Conservation (phyloP, 2,329 filamentous ascomycete genomes). For the Macrophomina pseudophaseolina region DNA sequence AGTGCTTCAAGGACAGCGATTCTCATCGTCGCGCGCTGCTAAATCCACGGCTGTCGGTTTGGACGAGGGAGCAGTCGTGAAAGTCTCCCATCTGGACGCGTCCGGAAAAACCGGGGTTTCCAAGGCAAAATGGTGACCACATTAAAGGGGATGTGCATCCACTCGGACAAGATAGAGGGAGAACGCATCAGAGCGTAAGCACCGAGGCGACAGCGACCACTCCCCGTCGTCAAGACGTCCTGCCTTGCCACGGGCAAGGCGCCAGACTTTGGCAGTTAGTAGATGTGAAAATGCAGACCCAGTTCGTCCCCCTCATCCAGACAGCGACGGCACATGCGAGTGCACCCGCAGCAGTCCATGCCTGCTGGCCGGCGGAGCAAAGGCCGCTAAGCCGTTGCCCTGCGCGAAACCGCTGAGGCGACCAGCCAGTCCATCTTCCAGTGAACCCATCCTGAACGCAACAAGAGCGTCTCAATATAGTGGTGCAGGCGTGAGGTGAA, state of each 20-base stretch:
- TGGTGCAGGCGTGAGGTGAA: constrained; percentile 8
- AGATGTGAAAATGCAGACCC: constrained; percentile 11
- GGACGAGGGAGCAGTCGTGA: constrained; percentile 4
- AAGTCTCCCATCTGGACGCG: not conserved
- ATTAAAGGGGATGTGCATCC: not conserved
- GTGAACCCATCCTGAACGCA: constrained; percentile 18
- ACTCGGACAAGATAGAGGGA: not conserved
- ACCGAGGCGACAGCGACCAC: constrained; percentile 7
- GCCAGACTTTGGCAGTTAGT: constrained; percentile 13
- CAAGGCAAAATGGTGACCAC: constrained; percentile 7
- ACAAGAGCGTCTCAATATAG: constrained; percentile 11
- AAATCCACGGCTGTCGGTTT: constrained; percentile 13
- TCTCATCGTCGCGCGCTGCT: constrained; percentile 3
- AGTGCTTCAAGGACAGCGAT: not conserved
- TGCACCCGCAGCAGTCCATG: not conserved
- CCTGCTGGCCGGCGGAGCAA: constrained; percentile 7
- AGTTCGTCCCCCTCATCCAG: constrained; percentile 6
- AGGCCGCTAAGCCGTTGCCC: not conserved
- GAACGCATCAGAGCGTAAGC: not conserved
- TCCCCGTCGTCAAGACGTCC: constrained; percentile 8
- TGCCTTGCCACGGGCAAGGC: constrained; percentile 11
- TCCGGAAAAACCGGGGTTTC: constrained; percentile 2
- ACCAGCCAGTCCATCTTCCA: constrained; percentile 9
- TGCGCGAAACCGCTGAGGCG: not conserved
- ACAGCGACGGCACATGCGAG: not conserved